A percentile compares a stretch with the other conserved stretches of the same genome.
Conservation (phyloP, 768 basidiomycete genomes). For the Agaricus subrufescens region DNA sequence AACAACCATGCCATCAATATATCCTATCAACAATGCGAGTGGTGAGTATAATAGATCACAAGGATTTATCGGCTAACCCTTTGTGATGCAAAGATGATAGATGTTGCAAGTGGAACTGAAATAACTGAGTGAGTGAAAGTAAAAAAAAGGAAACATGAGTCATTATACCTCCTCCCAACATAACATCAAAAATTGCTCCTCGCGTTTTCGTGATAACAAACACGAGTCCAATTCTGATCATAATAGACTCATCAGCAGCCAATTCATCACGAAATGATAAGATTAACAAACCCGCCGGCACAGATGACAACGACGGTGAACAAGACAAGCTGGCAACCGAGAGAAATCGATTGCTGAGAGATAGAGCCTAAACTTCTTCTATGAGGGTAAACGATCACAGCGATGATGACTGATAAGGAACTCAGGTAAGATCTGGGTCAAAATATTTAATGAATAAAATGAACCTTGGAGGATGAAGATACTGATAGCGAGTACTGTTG, state of each 20-base stretch:
- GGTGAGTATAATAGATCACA: no score
- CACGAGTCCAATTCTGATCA: background rate
- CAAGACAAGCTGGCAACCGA: background rate
- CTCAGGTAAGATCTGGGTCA: no score
- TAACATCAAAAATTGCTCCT: slow-evolving; percentile 1
- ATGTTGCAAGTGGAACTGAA: background rate
- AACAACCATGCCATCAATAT: slow-evolving; percentile 1
- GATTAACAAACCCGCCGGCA: background rate
- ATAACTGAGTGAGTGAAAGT: background rate
- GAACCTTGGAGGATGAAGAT: slow-evolving; percentile 2
- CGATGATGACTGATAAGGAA: background rate
- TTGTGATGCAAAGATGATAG: slow-evolving; percentile 5
- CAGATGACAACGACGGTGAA: background rate
- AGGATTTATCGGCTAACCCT: background rate
- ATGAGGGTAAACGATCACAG: background rate
- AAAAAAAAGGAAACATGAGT: background rate
- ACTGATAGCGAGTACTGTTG: background rate
- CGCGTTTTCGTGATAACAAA: background rate
- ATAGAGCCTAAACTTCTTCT: background rate
- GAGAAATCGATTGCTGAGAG: slow-evolving; percentile 3
- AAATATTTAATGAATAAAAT: background rate
- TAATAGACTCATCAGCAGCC: no score
- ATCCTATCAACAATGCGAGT: background rate
- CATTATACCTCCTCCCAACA: background rate
- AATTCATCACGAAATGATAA: no score